Evolutionary conservation across 169 alveolate genomes (phyloP), one percentile per base, ranked within the genome.

Genomic region (Amoebophrya sp.): DNA sequence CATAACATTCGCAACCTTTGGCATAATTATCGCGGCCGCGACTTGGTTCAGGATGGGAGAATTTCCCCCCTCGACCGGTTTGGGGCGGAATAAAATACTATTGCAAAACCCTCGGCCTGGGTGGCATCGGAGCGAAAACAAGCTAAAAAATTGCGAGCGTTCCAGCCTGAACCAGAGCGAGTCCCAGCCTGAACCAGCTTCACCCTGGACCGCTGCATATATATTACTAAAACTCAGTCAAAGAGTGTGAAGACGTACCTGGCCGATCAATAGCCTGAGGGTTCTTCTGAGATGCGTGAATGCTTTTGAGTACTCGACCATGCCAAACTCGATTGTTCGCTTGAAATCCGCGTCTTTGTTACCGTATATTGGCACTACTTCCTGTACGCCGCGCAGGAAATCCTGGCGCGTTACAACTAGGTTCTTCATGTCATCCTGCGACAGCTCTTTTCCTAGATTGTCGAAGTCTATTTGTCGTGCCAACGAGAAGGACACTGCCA

Each of bases 311-410:
- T 65, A 65, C 83, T 65, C 83, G 83, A 65, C n/a, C 83, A 65
- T 65, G 3, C 83, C 83, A 36, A 65, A 65, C 26, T 65, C 83
- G 83, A 65, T 65, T 65, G 83, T 65, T 6, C 83, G 89, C 2
- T 94, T 96, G 65, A 97, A 93, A 83, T 95, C 94, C 38, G 95
- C 90, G 29, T 95, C 95, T 39, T 94, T 97, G 41, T 94, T 96
- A 38, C 99, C 99, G 94, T 97, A 98, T 91, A 98, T 97, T 12
- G 99, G 99, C 91, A 96, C 97, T 0, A 97, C 97, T 95, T 98
- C 99, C 55, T 95, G 95, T 41, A 98, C 93, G 40, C 99, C 99
- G 89, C 94, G 93, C 38, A 95, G 40, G 94, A 98, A 98, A 93
- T 98, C 99, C 36, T 94, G 95, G 94, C 95, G 96, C 36, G 94